phyloP scores from a whole-genome alignment of 2,329 filamentous ascomycete genomes.

The Kalaharituber pfeilii region DNA sequence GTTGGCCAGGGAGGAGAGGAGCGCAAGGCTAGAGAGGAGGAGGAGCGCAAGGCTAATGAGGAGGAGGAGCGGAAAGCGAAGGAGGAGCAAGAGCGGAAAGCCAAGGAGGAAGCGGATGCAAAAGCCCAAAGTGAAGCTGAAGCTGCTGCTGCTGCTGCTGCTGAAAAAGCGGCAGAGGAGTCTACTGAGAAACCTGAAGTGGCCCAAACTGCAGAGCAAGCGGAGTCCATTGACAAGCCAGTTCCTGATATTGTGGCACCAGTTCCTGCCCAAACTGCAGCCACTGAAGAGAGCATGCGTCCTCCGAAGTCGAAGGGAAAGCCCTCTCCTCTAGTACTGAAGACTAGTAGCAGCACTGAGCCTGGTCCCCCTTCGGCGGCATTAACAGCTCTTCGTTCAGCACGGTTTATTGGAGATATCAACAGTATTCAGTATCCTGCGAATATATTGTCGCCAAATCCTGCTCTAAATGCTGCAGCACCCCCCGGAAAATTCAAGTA shows the following conservation, averaged over 20 bases:
- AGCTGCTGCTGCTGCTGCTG: constrained; percentile 24
- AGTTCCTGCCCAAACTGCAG: constrained; percentile 20
- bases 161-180: constrained; percentile 17
- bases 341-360: constrained; percentile 64
- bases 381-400: constrained; percentile 80
- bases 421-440: constrained; percentile 65
- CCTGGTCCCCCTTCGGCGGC: constrained; percentile 84
- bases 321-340: constrained; percentile 73
- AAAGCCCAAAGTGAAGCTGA: constrained; percentile 20
- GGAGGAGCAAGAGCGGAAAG: constrained; percentile 20
- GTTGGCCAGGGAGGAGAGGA: constrained; percentile 27
- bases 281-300: constrained; percentile 31
- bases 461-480: constrained; percentile 60
- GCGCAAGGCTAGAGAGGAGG: too few relatives aligned
- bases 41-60: constrained; percentile 30
- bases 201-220: constrained; percentile 12
- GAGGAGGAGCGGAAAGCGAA: constrained; percentile 24
- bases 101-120: constrained; percentile 30
- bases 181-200: neutral
- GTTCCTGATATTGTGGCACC: constrained; percentile 1
- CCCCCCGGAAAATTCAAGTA: constrained; percentile 84
- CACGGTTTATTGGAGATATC: constrained; percentile 68
- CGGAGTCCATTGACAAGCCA: constrained; percentile 17
- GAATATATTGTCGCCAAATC: constrained; percentile 76
- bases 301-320: constrained; percentile 49